Evolutionary conservation across 2,329 filamentous ascomycete genomes (phyloP).

Genomic region (Penicillium sp.): DNA sequence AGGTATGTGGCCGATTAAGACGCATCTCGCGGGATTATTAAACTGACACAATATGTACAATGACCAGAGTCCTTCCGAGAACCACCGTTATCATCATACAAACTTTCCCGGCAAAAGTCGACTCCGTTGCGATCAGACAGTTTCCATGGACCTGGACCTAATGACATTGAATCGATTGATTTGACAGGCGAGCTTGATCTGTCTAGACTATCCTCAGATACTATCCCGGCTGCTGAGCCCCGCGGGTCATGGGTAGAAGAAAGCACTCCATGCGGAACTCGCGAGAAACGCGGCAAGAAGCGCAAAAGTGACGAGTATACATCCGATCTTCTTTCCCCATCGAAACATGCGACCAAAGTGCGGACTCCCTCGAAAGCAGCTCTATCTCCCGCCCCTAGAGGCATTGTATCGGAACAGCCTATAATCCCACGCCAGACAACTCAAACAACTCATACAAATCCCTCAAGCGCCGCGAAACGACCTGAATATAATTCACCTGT

Average conservation of each 20-base stretch:
- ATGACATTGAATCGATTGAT: conserved; percentile 48
- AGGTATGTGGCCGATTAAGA: conserved; percentile 25
- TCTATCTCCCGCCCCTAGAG: conserved; percentile 2
- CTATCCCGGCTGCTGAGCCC: conserved; percentile 43
- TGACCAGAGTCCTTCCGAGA: conserved; percentile 20
- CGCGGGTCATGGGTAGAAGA: conserved; percentile 47
- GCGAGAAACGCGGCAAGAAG: conserved; percentile 46
- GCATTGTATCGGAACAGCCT: background rate
- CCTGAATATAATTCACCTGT: conserved; percentile 4
- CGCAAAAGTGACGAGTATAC: conserved; percentile 51
- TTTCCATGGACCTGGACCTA: conserved; percentile 23
- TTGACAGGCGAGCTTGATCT: conserved; percentile 42
- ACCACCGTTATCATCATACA: conserved; percentile 21
- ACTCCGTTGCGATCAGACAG: conserved; percentile 25
- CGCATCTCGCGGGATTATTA: too few species aligned
- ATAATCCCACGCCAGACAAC: conserved; percentile 8
- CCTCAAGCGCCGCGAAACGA: conserved; percentile 13
- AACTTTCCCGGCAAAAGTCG: conserved; percentile 13
- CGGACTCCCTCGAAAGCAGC: conserved; percentile 24
- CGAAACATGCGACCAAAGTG: conserved; percentile 27
- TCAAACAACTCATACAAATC: conserved; percentile 5
- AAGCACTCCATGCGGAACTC: conserved; percentile 38
- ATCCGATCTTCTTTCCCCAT: conserved; percentile 38
- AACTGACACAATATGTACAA: background rate
- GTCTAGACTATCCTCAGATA: conserved; percentile 40